Conservation (phyloP, 805 yeast genomes). For the Metschnikowia hibisci region DNA sequence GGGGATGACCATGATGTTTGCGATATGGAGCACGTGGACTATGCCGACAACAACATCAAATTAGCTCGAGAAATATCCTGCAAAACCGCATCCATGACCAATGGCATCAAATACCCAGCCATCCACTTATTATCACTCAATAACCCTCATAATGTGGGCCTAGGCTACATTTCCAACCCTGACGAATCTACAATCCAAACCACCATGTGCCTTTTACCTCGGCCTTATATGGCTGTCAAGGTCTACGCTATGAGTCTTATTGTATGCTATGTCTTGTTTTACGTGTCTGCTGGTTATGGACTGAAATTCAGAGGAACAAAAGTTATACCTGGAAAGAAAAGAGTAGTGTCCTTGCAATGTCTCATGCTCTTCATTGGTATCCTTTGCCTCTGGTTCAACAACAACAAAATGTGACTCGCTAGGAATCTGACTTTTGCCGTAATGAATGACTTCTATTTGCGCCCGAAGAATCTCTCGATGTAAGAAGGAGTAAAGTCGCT, state of each 20-base stretch:
- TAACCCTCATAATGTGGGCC: slow-evolving; percentile 34
- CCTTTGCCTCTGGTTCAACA: slow-evolving; percentile 4
- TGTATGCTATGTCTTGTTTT: slow-evolving; percentile 13
- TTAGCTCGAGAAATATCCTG: slow-evolving; percentile 75
- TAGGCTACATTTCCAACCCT: background rate
- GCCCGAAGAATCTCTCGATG: slow-evolving; percentile 43
- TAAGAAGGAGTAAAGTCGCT: slow-evolving; percentile 62
- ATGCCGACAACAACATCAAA: slow-evolving; percentile 20
- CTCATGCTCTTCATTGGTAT: slow-evolving; percentile 3
- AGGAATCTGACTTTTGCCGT: background rate
- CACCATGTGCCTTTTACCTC: slow-evolving; percentile 53
- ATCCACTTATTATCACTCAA: slow-evolving; percentile 73
- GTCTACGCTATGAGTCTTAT: slow-evolving; percentile 14
- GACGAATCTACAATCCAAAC: slow-evolving; percentile 31
- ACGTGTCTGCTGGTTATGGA: slow-evolving; percentile 2
- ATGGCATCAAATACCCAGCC: slow-evolving; percentile 85
- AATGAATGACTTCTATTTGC: slow-evolving; percentile 18
- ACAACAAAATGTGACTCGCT: slow-evolving; percentile 9
- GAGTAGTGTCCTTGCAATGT: background rate
- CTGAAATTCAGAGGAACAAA: no score
- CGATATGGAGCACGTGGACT: slow-evolving; percentile 54
- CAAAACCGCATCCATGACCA: slow-evolving; percentile 88
- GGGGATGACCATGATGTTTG: slow-evolving; percentile 99
- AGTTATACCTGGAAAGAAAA: background rate
- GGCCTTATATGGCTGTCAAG: slow-evolving; percentile 39